A percentile compares a stretch with the other conserved stretches of the same genome.
Conservation (phyloP, 148 eudicot species). For the Pouteria glomerata region DNA sequence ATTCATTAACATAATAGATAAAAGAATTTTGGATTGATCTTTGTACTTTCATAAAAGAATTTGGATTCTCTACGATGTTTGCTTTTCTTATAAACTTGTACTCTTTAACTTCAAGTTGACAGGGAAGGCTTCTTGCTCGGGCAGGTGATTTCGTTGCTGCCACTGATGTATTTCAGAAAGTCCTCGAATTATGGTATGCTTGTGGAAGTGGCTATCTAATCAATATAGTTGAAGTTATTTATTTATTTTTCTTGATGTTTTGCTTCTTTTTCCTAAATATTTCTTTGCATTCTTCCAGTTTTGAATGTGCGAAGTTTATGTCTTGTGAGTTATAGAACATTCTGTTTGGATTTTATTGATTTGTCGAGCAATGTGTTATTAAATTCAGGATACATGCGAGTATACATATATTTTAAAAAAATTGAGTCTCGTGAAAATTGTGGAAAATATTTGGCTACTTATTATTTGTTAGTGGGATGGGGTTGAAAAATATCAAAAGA, state of each 20-base stretch:
- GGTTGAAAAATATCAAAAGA: too few relatives aligned
- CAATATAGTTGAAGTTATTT: not conserved
- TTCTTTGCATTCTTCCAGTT: not conserved
- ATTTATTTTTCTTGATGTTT: not conserved
- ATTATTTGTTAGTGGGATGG: not conserved
- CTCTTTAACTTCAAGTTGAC: constrained; percentile 86
- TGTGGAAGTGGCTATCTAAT: constrained; percentile 13
- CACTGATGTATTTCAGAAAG: constrained; percentile 64
- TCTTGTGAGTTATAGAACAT: not conserved
- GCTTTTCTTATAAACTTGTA: constrained; percentile 41
- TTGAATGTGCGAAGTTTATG: not conserved
- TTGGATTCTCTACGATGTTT: constrained; percentile 4
- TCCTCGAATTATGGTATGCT: constrained; percentile 73
- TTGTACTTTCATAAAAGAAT: not conserved
- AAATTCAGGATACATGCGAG: not conserved
- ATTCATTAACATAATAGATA: too few relatives aligned
- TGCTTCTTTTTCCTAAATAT: constrained; percentile 3
- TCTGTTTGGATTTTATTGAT: constrained; percentile 1
- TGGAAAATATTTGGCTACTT: not conserved
- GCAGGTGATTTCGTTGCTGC: constrained; percentile 85
- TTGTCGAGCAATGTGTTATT: not conserved
- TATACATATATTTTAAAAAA: not conserved
- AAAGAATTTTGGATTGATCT: too few relatives aligned
- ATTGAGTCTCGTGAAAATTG: not conserved
- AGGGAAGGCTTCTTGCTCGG: constrained; percentile 98